Evolutionary conservation across 805 yeast species (phyloP), one percentile per base, ranked within the genome.

Genomic region (Candida mattraensis): DNA sequence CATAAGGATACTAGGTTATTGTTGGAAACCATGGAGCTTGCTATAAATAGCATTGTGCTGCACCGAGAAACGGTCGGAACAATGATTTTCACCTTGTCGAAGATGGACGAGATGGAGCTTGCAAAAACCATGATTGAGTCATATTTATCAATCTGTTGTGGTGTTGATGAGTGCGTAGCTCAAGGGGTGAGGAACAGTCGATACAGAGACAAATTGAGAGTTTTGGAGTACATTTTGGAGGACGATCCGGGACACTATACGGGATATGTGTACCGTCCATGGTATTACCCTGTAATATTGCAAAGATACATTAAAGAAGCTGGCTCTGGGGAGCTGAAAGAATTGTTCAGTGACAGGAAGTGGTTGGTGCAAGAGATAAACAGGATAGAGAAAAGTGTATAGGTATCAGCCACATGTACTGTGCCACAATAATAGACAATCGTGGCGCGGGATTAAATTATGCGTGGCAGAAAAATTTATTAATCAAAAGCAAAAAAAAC

Each of bases 11-110:
- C 28, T 8, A 13, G 14, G 23, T 24, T 42, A 9, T 32, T 37
- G 7, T 10, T 42, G 37, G 45, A 37, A 20, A 22, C 37, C 13
- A 32, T 37, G 3, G 45, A 42, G 28, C 28, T 42, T 6, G 33
- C 37, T 15, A 10, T 35, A 2, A 19, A 30, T 18, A 17, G 24
- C n/a, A 28, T 19, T 10, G 30, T 35, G 1, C 15, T 37, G 16
- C 42, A 42, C 31, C 12, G 7, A 5, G 31, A 26, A n/a, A 29
- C 30, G 11, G 33, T 29, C 4, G 24, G 13, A 7, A 24, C 27
- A 7, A 31, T 42, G 20, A 21, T 37, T 11, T 6, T 16, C 6
- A 25, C 42, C 5, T 16, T 37, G 37, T 7, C 19, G 7, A 13
- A 23, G 18, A 5, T 37, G 7, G 20, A 21, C 9, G 30, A 37